A percentile compares a stretch with the other conserved stretches of the same genome.
Conservation (phyloP, 257 asterid genomes). For the Plantago elongata region DNA sequence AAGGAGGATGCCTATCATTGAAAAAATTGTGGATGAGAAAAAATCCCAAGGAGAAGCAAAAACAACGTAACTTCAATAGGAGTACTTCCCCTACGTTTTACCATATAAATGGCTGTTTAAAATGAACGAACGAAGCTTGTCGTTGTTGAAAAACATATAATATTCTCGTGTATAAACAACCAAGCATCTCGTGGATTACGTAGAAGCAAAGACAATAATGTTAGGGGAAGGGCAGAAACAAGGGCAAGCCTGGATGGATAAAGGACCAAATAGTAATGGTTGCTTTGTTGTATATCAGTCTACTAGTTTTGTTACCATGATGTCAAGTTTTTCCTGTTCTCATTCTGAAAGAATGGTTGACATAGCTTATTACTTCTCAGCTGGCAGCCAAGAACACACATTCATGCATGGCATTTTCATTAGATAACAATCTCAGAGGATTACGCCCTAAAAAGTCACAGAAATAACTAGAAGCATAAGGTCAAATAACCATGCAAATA, state of each 20-base stretch:
- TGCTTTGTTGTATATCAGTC: slow-evolving; percentile 9
- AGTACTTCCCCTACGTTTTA: slow-evolving; percentile 29
- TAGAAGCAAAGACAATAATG: not conserved
- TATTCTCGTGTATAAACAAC: not conserved
- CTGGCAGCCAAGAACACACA: too few species aligned
- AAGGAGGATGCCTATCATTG: slow-evolving; percentile 48
- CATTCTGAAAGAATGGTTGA: slow-evolving; percentile 13
- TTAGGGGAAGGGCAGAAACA: not conserved
- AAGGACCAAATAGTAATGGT: slow-evolving; percentile 15
- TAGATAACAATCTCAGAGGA: too few species aligned
- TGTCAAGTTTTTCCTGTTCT: slow-evolving; percentile 23
- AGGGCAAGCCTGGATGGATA: slow-evolving; percentile 4
- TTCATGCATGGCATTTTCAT: too few species aligned
- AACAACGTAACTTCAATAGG: slow-evolving; percentile 23
- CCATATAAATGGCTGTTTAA: slow-evolving; percentile 49
- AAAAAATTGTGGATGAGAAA: slow-evolving; percentile 28
- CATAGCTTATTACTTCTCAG: too few species aligned
- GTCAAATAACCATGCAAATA: too few species aligned
- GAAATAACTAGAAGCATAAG: too few species aligned
- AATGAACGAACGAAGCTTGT: slow-evolving; percentile 13
- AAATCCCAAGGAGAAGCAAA: slow-evolving; percentile 38
- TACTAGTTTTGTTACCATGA: slow-evolving; percentile 17
- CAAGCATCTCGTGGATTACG: slow-evolving; percentile 1
- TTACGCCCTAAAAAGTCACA: too few species aligned
- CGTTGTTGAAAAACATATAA: not conserved